A percentile compares a stretch with the other conserved stretches of the same genome.
Conservation (phyloP, 2,329 filamentous ascomycete species). For the Macroventuria anomochaeta region DNA sequence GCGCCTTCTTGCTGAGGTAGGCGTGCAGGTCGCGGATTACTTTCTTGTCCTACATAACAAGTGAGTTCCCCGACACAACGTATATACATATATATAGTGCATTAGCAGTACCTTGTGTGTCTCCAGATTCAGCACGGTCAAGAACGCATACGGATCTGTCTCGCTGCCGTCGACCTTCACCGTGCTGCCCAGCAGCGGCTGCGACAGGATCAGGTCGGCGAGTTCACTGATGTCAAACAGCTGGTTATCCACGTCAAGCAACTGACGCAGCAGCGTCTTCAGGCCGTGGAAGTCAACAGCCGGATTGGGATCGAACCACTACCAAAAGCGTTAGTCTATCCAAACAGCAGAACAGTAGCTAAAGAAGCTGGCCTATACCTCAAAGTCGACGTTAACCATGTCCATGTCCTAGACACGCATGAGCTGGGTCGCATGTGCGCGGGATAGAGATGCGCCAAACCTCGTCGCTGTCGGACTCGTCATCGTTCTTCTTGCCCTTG, state of each 20-base stretch:
- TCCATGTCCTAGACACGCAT: slow-evolving; percentile 73
- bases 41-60: slow-evolving; percentile 63
- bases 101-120: slow-evolving; percentile 65
- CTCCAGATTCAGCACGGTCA: slow-evolving; percentile 83
- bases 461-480: slow-evolving; percentile 49
- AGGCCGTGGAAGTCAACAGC: slow-evolving; percentile 93
- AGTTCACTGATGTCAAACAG: slow-evolving; percentile 88
- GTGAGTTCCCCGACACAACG: neutral
- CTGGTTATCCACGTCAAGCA: slow-evolving; percentile 86
- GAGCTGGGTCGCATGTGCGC: slow-evolving; percentile 17
- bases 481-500: slow-evolving; percentile 38
- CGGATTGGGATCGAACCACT: slow-evolving; percentile 94
- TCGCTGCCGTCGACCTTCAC: slow-evolving; percentile 97
- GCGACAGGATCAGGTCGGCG: slow-evolving; percentile 83
- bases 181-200: slow-evolving; percentile 87
- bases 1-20: slow-evolving; percentile 67
- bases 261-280: slow-evolving; percentile 86
- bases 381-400: slow-evolving; percentile 94
- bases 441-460: slow-evolving; percentile 29
- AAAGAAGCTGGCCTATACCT: no score
- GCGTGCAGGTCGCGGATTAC: slow-evolving; percentile 72
- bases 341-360: no score
- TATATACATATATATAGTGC: neutral
- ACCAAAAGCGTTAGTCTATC: no score
- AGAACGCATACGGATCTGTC: slow-evolving; percentile 88